Conservation (phyloP, 2,329 filamentous ascomycete species). For the Arthrobotrys sphaeroides region DNA sequence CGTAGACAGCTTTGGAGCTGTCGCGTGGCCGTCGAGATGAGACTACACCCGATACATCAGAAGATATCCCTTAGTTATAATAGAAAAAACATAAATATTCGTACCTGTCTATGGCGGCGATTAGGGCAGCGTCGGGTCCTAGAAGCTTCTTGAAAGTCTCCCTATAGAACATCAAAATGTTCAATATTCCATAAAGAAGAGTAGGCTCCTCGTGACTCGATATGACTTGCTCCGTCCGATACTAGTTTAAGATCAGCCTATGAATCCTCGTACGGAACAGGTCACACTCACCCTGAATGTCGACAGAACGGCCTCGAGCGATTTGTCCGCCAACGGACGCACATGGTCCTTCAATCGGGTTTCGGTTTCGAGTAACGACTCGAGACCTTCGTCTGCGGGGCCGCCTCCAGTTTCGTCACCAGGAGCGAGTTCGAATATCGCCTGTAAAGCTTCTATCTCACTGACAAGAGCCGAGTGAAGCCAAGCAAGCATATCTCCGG, state of each 20-base stretch:
- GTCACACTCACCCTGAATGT: conserved; percentile 54
- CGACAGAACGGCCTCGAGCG: conserved; percentile 61
- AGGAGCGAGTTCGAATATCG: conserved; percentile 88
- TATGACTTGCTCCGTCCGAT: conserved; percentile 83
- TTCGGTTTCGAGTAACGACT: conserved; percentile 72
- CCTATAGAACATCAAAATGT: conserved; percentile 87
- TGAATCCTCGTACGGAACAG: neutral
- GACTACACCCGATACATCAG: conserved; percentile 60
- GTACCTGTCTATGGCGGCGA: conserved; percentile 69
- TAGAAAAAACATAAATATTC: neutral
- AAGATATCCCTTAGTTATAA: neutral
- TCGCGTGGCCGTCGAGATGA: conserved; percentile 79
- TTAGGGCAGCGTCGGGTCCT: conserved; percentile 73
- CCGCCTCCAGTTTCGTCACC: conserved; percentile 76
- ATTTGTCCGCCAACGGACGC: conserved; percentile 77
- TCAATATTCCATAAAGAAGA: conserved; percentile 86
- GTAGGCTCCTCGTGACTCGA: conserved; percentile 92
- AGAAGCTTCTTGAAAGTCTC: conserved; percentile 84
- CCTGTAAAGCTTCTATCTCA: conserved; percentile 89
- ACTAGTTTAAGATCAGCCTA: conserved; percentile 27
- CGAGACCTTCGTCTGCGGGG: conserved; percentile 85
- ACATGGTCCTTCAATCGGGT: conserved; percentile 65
- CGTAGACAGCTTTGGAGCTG: conserved; percentile 84
- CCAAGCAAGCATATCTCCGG: conserved; percentile 98
- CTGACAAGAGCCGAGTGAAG: conserved; percentile 92